These are phyloP conservation scores for Cyberlindnera subsufficiens DNA, from an alignment of 805 yeast genomes.

Conservation along the genomic window DNA sequence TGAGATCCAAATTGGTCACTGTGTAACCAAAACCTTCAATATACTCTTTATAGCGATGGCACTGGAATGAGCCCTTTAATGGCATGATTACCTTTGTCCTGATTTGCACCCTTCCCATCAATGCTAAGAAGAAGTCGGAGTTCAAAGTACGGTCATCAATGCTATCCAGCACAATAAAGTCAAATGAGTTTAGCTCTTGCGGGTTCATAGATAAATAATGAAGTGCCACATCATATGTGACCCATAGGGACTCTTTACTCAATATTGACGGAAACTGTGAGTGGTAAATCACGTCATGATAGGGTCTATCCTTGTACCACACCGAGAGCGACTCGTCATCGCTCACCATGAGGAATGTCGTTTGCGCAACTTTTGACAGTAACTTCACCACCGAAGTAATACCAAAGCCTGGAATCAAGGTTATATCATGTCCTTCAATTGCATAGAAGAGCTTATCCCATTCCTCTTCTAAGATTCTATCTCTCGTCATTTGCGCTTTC, in stretches of 20 bases:
- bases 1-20: constrained; percentile 1
- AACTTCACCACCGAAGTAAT: not conserved
- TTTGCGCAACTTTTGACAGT: not conserved
- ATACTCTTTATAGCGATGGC: not conserved
- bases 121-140: constrained; percentile 9
- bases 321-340: not conserved
- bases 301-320: not conserved
- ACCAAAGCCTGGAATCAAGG: not conserved
- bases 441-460: not conserved
- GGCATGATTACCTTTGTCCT: constrained; percentile 6
- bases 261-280: not conserved
- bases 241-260: not conserved
- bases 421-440: not conserved
- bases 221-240: constrained; percentile 3
- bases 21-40: not conserved
- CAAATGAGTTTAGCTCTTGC: not conserved
- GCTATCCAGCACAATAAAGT: constrained; percentile 8
- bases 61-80: constrained; percentile 1
- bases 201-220: constrained; percentile 1
- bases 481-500: not conserved
- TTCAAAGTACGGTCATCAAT: constrained; percentile 7
- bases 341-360: not conserved
- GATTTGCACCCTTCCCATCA: not conserved
- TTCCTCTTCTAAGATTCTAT: not conserved
- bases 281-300: not conserved